Evolutionary conservation across 768 basidiomycete species (phyloP).

Genomic region (Tulasnella sp.): DNA sequence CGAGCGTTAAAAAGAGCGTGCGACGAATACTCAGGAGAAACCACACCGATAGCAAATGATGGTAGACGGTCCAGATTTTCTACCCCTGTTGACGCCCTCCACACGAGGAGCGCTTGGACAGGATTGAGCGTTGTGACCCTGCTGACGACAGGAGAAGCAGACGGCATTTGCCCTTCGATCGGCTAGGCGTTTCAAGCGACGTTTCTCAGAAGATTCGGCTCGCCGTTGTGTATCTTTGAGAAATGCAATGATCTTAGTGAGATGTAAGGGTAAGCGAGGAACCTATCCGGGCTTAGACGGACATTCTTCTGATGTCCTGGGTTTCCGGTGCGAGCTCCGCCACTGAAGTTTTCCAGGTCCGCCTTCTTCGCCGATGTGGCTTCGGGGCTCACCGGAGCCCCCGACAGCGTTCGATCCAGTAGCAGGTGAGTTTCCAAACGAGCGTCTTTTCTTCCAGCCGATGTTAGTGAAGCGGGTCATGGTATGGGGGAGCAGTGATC

Average conservation of each 20-base stretch:
- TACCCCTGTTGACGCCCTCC: constrained; percentile 19
- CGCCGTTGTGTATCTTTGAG: background rate
- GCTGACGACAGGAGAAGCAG: constrained; percentile 79
- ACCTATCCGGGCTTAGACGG: background rate
- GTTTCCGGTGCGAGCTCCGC: constrained; percentile 25
- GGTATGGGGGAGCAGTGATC: background rate
- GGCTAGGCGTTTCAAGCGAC: constrained; percentile 52
- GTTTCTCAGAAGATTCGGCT: constrained; percentile 36
- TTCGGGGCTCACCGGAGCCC: background rate
- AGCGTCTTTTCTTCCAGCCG: background rate
- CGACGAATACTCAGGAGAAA: background rate
- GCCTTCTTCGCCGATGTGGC: background rate
- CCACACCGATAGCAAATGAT: constrained; percentile 55
- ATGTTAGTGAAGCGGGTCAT: background rate
- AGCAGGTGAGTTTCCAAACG: background rate
- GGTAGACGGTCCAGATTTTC: constrained; percentile 28
- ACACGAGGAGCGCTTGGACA: constrained; percentile 43
- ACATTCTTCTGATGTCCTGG: constrained; percentile 21
- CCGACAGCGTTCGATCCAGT: constrained; percentile 12
- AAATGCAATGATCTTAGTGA: too few species aligned
- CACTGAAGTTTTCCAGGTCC: constrained; percentile 3
- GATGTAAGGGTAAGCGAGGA: background rate
- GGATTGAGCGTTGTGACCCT: constrained; percentile 72
- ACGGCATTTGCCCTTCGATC: constrained; percentile 47
- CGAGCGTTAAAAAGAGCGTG: background rate